Conservation (phyloP, 805 yeast genomes). For the Yarrowia sp. region DNA sequence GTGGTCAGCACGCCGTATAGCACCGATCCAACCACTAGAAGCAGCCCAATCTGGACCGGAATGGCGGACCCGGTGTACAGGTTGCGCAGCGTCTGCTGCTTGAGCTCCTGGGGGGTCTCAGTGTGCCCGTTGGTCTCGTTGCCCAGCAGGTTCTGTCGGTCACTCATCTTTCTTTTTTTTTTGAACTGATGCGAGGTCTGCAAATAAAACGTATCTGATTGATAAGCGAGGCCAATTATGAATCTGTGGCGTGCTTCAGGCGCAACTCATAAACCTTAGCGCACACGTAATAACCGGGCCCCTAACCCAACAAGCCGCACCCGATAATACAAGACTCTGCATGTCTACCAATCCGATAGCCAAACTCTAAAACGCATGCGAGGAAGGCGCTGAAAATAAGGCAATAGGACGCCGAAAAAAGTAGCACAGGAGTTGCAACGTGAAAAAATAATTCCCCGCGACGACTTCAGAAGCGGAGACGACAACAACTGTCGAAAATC, state of each 20-base stretch:
- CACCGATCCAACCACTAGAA: constrained; percentile 21
- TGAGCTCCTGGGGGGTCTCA: neutral
- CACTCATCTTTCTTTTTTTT: neutral
- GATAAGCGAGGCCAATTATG: neutral
- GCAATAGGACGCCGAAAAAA: neutral
- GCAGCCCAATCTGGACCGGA: constrained; percentile 39
- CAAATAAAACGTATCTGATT: neutral
- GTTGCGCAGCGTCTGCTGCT: constrained; percentile 34
- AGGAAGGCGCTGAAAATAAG: too few relatives aligned
- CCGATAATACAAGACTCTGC: neutral
- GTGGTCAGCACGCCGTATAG: constrained; percentile 26
- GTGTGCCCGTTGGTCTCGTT: neutral
- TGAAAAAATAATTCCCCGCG: too few relatives aligned
- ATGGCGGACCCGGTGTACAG: constrained; percentile 37
- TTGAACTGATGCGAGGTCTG: neutral
- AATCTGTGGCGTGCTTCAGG: neutral
- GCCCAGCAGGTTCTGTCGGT: neutral
- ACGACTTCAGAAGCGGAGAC: too few relatives aligned
- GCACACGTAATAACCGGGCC: too few relatives aligned
- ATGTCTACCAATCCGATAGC: neutral
- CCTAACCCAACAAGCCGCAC: constrained; percentile 10
- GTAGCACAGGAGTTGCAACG: too few relatives aligned
- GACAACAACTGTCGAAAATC: too few relatives aligned
- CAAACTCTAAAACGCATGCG: neutral
- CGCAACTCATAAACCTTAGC: neutral